Base-by-base conservation (phyloP, 805 yeast species). In the Candida arabinofermentans region DNA sequence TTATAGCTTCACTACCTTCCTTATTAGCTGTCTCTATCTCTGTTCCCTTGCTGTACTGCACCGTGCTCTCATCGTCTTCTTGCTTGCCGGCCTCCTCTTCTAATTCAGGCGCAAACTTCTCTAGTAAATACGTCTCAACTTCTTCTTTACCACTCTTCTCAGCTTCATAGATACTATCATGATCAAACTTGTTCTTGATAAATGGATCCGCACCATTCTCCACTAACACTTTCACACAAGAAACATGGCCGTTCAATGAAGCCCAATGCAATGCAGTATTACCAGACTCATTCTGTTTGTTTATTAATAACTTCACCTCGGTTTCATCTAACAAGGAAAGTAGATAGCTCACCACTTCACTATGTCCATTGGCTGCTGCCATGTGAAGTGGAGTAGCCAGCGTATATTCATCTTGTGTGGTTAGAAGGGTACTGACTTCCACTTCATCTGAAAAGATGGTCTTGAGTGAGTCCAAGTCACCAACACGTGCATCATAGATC, bases 191-290 rank as follows among this genome's bases (percentile, higher is more conserved):
- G 65, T 93, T 93, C 62, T 82, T 84, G 27, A 76, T 56, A 54
- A 86, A 85, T 7, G 95, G 90, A 60, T 91, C 96, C 1, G 89
- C 95, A 5, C 75, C 74, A 51, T 77, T 85, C 17, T 85, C 91
- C 61, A 91, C 81, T 34, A 93, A 67, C 10, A 77, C 54, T 59
- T 83, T 65, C 17, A 87, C 91, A 8, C 83, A 68, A 3, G 75
- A 81, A 43, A 87, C 62, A 54, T 89, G 89, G 1, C 97, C 98
- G 55, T 86, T 89, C 50, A 80, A 75, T 0, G 95, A 75, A 0
- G 98, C 97, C 99, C 99, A 93, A 61, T 93, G 98, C 49, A 93
- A 70, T 1, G 98, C 85, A 0, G 99, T 90, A 61, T 93, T 93
- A 2, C 98, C 99, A 17, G 84, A 78, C 37, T 78, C 84, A 59